Base-by-base conservation (phyloP, 805 yeast genomes). In the Candida fluviatilis region DNA sequence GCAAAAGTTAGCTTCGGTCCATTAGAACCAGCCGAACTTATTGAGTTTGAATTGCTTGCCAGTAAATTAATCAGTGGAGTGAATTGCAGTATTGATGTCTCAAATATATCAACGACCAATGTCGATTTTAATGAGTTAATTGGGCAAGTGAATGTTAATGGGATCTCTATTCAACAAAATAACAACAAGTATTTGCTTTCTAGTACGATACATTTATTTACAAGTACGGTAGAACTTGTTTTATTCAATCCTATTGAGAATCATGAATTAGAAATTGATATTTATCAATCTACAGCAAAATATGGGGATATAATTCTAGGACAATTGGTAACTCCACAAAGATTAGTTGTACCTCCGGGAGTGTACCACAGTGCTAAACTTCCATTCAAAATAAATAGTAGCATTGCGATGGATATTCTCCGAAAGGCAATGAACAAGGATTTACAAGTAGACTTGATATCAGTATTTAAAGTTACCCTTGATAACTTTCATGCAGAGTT, bases 241-340 rank as follows among this genome's bases (percentile, higher is more conserved):
- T 60, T 78, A 0, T 75, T 52, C 54, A 80, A 80, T 46, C 86
- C 86, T 1, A 47, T 80, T 1, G 39, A 45, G 4, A 78, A 80
- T 47, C 52, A 64, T n/a, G 71, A 65, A 12, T 55, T 75, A 1
- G 48, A 56, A n/a, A 55, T 75, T 11, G 58, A 57, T 7, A 56
- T 80, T 14, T 41, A 61, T 14, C 64, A 64, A 27, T 82, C 76
- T 1, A 64, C 62, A 36, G 84, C 83, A 0, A 58, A 60, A 1
- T 68, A 69, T 43, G 66, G 74, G 32, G 78, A 67, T 3, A 58
- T 64, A 4, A 55, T 62, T 2, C 51, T 79, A 34, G 84, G 80
- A 1, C 64, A 63, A 37, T 51, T 77, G 23, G 58, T 62, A 17
- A 54, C 57, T 5, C 64, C 64, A n/a, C 70, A 70, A 40, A 33